Evolutionary conservation across 208 protist genomes (phyloP).

Genomic region (Leishmania mexicana): DNA sequence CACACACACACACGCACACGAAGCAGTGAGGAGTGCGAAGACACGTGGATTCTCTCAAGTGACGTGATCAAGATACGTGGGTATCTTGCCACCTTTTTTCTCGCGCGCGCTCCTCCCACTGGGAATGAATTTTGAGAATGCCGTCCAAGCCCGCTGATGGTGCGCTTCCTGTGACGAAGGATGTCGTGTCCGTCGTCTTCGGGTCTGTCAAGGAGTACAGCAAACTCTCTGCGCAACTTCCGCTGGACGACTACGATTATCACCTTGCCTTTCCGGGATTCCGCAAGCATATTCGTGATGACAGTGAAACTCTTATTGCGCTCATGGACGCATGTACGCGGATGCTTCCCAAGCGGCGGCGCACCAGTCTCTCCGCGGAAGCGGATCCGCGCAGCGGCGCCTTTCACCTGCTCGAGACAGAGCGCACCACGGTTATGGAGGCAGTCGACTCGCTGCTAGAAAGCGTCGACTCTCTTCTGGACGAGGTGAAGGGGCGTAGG

Average conservation of each 20-base stretch:
- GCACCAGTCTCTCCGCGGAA: conserved; percentile 29
- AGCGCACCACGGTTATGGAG: conserved; percentile 81
- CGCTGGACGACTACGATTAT: conserved; percentile 81
- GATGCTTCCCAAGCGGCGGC: conserved; percentile 72
- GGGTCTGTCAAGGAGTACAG: conserved; percentile 72
- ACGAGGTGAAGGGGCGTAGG: conserved; percentile 71
- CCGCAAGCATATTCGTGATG: conserved; percentile 53
- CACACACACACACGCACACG: too few relatives aligned
- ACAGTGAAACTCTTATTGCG: conserved; percentile 55
- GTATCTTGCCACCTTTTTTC: neutral
- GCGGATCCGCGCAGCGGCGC: conserved; percentile 17
- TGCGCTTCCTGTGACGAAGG: conserved; percentile 49
- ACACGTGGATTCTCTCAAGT: too few relatives aligned
- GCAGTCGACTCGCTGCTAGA: conserved; percentile 84
- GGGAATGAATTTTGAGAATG: neutral
- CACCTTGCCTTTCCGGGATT: conserved; percentile 86
- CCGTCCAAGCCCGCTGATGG: conserved; percentile 13
- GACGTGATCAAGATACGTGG: neutral
- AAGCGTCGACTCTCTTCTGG: conserved; percentile 81
- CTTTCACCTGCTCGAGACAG: conserved; percentile 39
- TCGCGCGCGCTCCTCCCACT: too few relatives aligned
- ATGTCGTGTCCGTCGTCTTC: conserved; percentile 68
- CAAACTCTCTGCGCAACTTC: conserved; percentile 55
- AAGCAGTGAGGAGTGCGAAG: too few relatives aligned
- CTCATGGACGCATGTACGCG: conserved; percentile 74